Conservation (phyloP, 1,139 yeast species). For the Scheffersomyces titani region DNA sequence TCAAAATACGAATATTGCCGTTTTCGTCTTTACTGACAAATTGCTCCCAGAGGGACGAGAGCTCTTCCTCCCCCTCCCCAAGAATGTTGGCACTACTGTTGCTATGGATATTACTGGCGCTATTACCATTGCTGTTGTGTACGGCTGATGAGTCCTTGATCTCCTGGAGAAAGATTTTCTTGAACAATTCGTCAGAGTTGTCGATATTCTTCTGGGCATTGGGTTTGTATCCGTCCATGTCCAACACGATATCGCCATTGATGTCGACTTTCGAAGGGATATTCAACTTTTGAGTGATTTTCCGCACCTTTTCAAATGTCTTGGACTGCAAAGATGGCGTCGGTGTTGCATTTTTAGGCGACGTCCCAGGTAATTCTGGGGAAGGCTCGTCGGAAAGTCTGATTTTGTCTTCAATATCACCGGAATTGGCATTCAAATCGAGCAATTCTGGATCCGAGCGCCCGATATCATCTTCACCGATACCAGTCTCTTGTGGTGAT, state of each 20-base stretch:
- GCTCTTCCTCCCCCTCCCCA: constrained; percentile 22
- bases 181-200: constrained; percentile 69
- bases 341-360: constrained; percentile 17
- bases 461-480: constrained; percentile 10
- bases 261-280: constrained; percentile 88
- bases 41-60: constrained; percentile 34
- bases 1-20: constrained; percentile 67
- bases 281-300: constrained; percentile 70
- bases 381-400: constrained; percentile 19
- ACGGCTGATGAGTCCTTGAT: constrained; percentile 22
- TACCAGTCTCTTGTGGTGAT: constrained; percentile 22
- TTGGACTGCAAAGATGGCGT: constrained; percentile 31
- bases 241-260: constrained; percentile 88
- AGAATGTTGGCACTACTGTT: constrained; percentile 11
- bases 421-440: constrained; percentile 26
- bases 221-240: constrained; percentile 96
- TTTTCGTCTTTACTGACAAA: constrained; percentile 56
- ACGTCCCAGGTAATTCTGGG: constrained; percentile 14
- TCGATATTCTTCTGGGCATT: constrained; percentile 69
- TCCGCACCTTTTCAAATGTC: constrained; percentile 66
- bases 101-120: constrained; percentile 16
- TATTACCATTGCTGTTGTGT: constrained; percentile 5
- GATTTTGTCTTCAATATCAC: constrained; percentile 30
- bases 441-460: constrained; percentile 30
- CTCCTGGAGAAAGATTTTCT: constrained; percentile 67